phyloP scores from a whole-genome alignment of 768 basidiomycete species.

The Phaeolepiota aurea region DNA sequence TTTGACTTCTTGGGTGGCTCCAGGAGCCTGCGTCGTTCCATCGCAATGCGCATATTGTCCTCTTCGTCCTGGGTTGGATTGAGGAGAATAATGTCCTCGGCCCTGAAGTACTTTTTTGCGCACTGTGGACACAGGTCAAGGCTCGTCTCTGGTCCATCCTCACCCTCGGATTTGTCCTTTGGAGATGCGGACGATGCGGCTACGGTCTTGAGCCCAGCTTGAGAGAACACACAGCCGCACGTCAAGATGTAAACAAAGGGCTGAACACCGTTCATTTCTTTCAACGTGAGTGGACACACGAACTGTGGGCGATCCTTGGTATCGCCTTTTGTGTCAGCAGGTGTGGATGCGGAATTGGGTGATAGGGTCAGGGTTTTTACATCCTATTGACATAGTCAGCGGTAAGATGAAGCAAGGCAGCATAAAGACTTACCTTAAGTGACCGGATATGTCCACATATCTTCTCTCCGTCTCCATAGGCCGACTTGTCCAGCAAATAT shows the following conservation, averaged over 20 bases:
- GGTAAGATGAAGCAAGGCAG: neutral
- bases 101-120: constrained; percentile 54
- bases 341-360: constrained; percentile 48
- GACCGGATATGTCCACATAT: constrained; percentile 91
- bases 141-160: constrained; percentile 18
- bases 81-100: constrained; percentile 48
- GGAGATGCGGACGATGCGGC: constrained; percentile 21
- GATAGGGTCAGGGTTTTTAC: constrained; percentile 80
- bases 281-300: constrained; percentile 85
- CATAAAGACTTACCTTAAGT: constrained; percentile 58
- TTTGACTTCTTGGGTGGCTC: constrained; percentile 54
- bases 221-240: constrained; percentile 91
- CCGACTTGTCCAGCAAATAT: constrained; percentile 72
- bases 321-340: constrained; percentile 27
- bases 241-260: constrained; percentile 83
- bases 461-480: constrained; percentile 85
- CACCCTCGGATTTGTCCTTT: constrained; percentile 15
- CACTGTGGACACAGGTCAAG: constrained; percentile 74
- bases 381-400: constrained; percentile 44
- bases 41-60: constrained; percentile 40
- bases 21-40: constrained; percentile 49
- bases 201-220: constrained; percentile 71
- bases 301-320: constrained; percentile 51
- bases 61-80: constrained; percentile 71
- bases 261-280: constrained; percentile 89